These are phyloP conservation scores for Cyclostephanos tholiformis DNA, from an alignment of 108 stramenopile species.

Conservation along the genomic window DNA sequence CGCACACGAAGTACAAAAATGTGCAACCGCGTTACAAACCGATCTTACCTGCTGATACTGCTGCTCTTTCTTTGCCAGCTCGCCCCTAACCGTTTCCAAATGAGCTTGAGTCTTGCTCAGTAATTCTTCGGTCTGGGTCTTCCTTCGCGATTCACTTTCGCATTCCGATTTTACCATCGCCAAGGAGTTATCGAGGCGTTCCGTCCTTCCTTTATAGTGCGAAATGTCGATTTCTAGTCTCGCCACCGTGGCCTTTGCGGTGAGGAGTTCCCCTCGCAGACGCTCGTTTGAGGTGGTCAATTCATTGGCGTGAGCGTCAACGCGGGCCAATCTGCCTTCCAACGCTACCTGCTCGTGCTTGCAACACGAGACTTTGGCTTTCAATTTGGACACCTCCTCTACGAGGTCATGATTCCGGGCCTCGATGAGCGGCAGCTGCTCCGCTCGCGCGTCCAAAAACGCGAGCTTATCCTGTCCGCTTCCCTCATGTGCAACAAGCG, in stretches of 20 bases:
- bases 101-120: constrained; percentile 59
- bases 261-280: constrained; percentile 54
- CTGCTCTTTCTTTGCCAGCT: constrained; percentile 54
- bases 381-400: constrained; percentile 55
- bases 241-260: constrained; percentile 64
- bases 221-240: constrained; percentile 61
- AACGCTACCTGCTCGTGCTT: constrained; percentile 61
- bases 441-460: constrained; percentile 48
- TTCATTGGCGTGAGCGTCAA: constrained; percentile 63
- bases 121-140: constrained; percentile 57
- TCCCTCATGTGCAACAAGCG: constrained; percentile 23
- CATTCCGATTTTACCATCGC: constrained; percentile 59
- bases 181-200: constrained; percentile 61
- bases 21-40: not conserved
- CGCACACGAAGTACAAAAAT: no score
- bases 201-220: constrained; percentile 63
- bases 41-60: constrained; percentile 52
- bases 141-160: constrained; percentile 43
- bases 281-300: constrained; percentile 61
- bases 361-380: constrained; percentile 48
- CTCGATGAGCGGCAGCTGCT: constrained; percentile 57
- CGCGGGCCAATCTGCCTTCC: constrained; percentile 62
- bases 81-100: constrained; percentile 56
- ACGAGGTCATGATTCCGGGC: constrained; percentile 52
- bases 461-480: constrained; percentile 42